phyloP scores from a whole-genome alignment of 1,284 basidiomycete genomes.

The Exobasidium rhododendri region DNA sequence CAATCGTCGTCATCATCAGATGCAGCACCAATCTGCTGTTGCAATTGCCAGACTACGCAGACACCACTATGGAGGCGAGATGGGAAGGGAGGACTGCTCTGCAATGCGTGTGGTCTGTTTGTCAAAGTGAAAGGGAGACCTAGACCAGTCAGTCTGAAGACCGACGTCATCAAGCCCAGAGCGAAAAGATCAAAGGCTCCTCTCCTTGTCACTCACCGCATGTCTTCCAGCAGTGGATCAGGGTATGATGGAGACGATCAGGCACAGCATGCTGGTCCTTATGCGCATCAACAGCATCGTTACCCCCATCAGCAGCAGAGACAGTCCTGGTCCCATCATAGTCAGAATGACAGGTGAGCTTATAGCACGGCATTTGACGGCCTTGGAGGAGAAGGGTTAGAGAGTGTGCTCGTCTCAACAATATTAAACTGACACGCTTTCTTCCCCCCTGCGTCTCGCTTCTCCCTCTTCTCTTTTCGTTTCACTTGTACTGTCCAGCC shows the following conservation, averaged over 20 bases:
- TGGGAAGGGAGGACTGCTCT: conserved; percentile 15
- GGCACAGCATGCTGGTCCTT: neutral
- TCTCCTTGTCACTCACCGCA: neutral
- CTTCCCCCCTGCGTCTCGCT: too few relatives aligned
- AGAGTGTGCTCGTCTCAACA: too few relatives aligned
- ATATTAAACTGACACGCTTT: too few relatives aligned
- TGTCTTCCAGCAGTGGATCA: neutral
- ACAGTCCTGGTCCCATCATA: neutral
- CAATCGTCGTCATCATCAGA: too few relatives aligned
- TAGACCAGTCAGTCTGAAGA: conserved; percentile 16
- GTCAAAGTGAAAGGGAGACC: conserved; percentile 19
- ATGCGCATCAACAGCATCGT: neutral
- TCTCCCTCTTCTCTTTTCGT: too few relatives aligned
- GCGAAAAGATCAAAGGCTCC: conserved; percentile 5
- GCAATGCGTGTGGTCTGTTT: conserved; percentile 18
- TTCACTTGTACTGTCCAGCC: too few relatives aligned
- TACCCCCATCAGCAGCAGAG: neutral
- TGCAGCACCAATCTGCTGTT: conserved; percentile 16
- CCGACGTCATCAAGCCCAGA: conserved; percentile 18
- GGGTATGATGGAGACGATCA: neutral
- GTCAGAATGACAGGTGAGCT: too few relatives aligned
- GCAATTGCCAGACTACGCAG: conserved; percentile 14
- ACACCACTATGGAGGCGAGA: conserved; percentile 18
- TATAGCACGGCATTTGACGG: too few relatives aligned
- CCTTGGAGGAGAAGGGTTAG: too few relatives aligned